phyloP scores from a whole-genome alignment of 1,284 basidiomycete genomes.

The Moniliophthora roreri region DNA sequence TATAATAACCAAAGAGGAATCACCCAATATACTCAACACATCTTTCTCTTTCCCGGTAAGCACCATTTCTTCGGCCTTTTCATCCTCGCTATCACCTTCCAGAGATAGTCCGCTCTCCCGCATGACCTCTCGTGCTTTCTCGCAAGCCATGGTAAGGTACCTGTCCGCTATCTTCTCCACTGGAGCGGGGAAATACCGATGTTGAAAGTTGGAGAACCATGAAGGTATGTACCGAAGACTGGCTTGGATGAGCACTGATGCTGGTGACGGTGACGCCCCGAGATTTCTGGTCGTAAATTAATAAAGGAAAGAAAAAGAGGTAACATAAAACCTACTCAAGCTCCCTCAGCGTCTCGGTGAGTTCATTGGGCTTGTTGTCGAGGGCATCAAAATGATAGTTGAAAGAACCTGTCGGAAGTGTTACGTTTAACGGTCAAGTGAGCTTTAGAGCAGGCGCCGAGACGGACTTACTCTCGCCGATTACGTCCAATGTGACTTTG shows the following conservation, averaged over 20 bases:
- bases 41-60: slow-evolving; percentile 17
- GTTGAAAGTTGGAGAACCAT: neutral
- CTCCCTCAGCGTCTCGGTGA: neutral
- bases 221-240: neutral
- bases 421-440: neutral
- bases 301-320: neutral
- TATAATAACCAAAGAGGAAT: neutral
- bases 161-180: neutral
- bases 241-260: neutral
- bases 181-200: neutral
- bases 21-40: slow-evolving; percentile 25
- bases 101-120: neutral
- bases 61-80: neutral
- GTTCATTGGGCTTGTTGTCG: slow-evolving; percentile 1
- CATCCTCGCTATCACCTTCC: neutral
- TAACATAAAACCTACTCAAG: neutral
- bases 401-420: neutral
- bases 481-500: neutral
- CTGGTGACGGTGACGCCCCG: neutral
- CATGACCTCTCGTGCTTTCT: neutral
- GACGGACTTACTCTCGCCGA: slow-evolving; percentile 1
- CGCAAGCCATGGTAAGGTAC: neutral
- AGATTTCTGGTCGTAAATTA: neutral
- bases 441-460: neutral
- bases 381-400: slow-evolving; percentile 5